Conservation (phyloP, 2,329 filamentous ascomycete genomes). For the Fusarium lyarnte region DNA sequence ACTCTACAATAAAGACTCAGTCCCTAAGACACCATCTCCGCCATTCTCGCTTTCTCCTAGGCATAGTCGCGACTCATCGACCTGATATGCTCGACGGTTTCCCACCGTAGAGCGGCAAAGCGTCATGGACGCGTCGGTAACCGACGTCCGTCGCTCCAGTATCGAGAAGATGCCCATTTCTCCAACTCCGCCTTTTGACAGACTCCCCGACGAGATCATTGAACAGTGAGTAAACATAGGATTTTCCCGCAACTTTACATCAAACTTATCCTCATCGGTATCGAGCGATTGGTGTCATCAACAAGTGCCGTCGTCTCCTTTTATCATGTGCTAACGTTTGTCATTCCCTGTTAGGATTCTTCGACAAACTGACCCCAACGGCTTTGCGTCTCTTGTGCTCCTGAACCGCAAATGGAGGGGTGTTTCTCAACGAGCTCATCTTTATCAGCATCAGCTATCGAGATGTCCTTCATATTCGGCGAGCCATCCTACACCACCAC, state of each 20-base stretch:
- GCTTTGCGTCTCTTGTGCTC: slow-evolving; percentile 72
- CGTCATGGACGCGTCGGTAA: slow-evolving; percentile 46
- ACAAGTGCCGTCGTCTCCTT: not conserved
- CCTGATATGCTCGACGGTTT: slow-evolving; percentile 39
- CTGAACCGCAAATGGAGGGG: slow-evolving; percentile 73
- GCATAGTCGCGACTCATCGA: not conserved
- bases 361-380: slow-evolving; percentile 66
- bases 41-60: not conserved
- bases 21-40: not conserved
- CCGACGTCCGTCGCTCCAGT: slow-evolving; percentile 46
- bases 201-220: slow-evolving; percentile 75
- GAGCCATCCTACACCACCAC: slow-evolving; percentile 55
- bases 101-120: slow-evolving; percentile 38
- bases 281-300: not conserved
- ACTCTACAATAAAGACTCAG: slow-evolving; percentile 10
- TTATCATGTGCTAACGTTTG: slow-evolving; percentile 28
- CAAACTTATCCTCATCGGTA: not conserved
- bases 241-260: not conserved
- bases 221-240: slow-evolving; percentile 63
- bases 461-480: slow-evolving; percentile 68
- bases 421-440: slow-evolving; percentile 69
- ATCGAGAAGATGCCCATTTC: slow-evolving; percentile 47
- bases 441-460: slow-evolving; percentile 71
- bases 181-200: slow-evolving; percentile 58
- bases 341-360: slow-evolving; percentile 63